Evolutionary conservation across 2,329 filamentous ascomycete species (phyloP).

Genomic region (Cladosporium sphaerospermum): DNA sequence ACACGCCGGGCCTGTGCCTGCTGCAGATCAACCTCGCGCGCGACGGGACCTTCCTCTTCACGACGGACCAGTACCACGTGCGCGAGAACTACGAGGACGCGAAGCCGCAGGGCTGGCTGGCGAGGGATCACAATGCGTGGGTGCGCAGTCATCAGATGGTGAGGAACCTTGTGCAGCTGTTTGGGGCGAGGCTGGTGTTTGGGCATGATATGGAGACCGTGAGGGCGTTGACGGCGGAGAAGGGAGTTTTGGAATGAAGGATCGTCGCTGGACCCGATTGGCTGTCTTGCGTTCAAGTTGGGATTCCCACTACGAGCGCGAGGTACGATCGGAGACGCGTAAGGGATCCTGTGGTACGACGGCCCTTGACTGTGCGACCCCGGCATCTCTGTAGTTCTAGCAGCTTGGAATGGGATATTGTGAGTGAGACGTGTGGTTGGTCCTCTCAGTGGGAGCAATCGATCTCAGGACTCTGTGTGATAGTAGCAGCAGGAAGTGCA

Average conservation of each 20-base stretch:
- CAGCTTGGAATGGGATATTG: no score
- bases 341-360: no score
- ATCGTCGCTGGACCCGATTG: no score
- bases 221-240: background rate
- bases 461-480: no score
- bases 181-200: slow-evolving; percentile 21
- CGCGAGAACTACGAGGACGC: slow-evolving; percentile 31
- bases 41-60: slow-evolving; percentile 33
- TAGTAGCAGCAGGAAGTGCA: no score
- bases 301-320: no score
- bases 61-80: slow-evolving; percentile 34
- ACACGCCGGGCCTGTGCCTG: slow-evolving; percentile 32
- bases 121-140: slow-evolving; percentile 33
- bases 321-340: no score
- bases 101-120: slow-evolving; percentile 34
- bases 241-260: background rate
- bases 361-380: no score
- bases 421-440: no score
- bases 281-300: no score
- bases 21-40: slow-evolving; percentile 33
- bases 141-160: slow-evolving; percentile 23
- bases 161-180: slow-evolving; percentile 17
- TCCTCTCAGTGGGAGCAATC: no score
- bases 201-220: slow-evolving; percentile 20
- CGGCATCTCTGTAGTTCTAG: no score